Conservation (phyloP, 2,329 filamentous ascomycete genomes). For the Fusarium stilboides region DNA sequence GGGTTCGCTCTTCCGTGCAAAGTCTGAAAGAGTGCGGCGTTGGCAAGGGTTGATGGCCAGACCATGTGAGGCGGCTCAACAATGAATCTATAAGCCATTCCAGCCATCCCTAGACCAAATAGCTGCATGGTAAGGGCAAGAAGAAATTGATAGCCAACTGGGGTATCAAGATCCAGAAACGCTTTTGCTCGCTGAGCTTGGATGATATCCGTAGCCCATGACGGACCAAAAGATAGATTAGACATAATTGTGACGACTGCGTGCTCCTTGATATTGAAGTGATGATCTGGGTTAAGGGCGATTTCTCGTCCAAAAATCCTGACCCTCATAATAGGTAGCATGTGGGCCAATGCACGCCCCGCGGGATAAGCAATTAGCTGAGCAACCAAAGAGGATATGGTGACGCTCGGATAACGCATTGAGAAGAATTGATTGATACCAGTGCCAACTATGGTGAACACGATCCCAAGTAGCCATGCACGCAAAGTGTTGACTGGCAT, state of each 20-base stretch:
- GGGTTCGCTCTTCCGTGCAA: constrained; percentile 9
- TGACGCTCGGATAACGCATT: background rate
- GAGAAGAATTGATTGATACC: constrained; percentile 4
- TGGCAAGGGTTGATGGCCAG: constrained; percentile 3
- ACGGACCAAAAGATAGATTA: background rate
- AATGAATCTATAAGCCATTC: constrained; percentile 9
- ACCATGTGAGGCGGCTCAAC: constrained; percentile 20
- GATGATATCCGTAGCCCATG: constrained; percentile 13
- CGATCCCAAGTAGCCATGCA: background rate
- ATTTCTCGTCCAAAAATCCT: background rate
- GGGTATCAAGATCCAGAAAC: background rate
- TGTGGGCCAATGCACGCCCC: background rate
- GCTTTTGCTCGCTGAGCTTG: constrained; percentile 6
- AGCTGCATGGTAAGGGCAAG: constrained; percentile 9
- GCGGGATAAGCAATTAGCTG: constrained; percentile 4
- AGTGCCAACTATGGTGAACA: background rate
- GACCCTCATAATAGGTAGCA: background rate
- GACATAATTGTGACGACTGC: background rate
- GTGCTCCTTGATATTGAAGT: constrained; percentile 11
- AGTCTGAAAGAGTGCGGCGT: constrained; percentile 9
- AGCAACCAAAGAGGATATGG: background rate
- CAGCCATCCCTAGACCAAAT: constrained; percentile 12
- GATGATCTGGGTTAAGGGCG: background rate
- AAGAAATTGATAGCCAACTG: constrained; percentile 1
- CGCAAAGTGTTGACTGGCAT: background rate